Conservation (phyloP, 1,284 basidiomycete genomes). For the Schizophyllum commune region DNA sequence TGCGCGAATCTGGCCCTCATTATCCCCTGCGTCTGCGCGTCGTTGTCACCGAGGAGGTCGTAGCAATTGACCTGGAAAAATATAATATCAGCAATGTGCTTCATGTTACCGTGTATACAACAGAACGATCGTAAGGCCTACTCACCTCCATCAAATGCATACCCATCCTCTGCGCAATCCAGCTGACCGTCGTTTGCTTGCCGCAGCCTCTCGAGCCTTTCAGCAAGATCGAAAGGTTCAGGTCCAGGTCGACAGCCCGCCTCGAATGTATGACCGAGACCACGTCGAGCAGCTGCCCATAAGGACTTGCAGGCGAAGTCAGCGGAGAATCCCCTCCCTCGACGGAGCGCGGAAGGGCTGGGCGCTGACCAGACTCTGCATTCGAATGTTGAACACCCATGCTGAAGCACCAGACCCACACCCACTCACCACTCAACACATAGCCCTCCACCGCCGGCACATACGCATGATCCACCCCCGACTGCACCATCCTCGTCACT, state of each 20-base stretch:
- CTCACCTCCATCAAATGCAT: conserved; percentile 78
- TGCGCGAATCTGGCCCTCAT: conserved; percentile 76
- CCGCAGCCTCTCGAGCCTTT: conserved; percentile 71
- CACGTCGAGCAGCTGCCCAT: conserved; percentile 40
- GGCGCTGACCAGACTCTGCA: background rate
- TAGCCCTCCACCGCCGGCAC: conserved; percentile 59
- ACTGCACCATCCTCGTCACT: conserved; percentile 71
- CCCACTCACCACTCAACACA: conserved; percentile 39
- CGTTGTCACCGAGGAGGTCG: conserved; percentile 76
- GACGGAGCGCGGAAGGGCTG: conserved; percentile 12
- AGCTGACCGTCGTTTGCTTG: conserved; percentile 55
- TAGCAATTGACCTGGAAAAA: conserved; percentile 74
- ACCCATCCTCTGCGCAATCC: conserved; percentile 59
- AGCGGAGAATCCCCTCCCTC: conserved; percentile 14
- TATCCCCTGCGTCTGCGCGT: conserved; percentile 71
- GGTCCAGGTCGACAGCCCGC: conserved; percentile 48
- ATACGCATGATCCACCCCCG: conserved; percentile 66
- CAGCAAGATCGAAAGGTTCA: conserved; percentile 62
- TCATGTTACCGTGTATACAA: background rate
- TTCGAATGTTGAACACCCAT: background rate
- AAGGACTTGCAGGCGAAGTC: conserved; percentile 28
- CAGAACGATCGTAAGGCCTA: too few relatives aligned
- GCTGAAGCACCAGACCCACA: background rate
- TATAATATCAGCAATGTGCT: background rate
- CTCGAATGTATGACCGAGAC: conserved; percentile 49